Evolutionary conservation across 2,329 filamentous ascomycete genomes (phyloP).

Genomic region (Beauveria pseudobassiana): DNA sequence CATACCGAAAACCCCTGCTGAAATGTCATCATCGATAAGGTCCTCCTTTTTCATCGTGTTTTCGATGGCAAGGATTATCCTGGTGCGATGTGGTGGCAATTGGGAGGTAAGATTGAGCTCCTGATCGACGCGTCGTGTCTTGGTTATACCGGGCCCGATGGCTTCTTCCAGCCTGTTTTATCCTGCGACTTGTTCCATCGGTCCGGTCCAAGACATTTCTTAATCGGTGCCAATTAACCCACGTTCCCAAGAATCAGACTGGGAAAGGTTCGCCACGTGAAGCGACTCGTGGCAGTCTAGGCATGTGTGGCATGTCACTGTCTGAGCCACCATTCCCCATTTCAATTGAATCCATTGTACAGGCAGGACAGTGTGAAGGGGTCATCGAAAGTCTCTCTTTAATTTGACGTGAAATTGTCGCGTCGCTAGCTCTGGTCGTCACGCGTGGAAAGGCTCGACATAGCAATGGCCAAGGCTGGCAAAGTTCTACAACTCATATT

Average conservation of each 20-base stretch:
- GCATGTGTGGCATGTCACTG: neutral
- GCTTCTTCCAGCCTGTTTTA: neutral
- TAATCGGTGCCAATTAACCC: neutral
- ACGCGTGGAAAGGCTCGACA: too few species aligned
- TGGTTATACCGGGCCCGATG: neutral
- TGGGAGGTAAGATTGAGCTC: neutral
- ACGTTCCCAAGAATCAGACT: neutral
- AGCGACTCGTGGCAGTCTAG: too few species aligned
- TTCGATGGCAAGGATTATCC: too few species aligned
- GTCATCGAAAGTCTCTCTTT: too few species aligned
- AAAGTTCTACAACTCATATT: too few species aligned
- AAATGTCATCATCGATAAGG: neutral
- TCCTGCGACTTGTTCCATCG: neutral
- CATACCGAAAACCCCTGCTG: neutral
- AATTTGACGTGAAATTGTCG: too few species aligned
- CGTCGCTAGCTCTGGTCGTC: neutral
- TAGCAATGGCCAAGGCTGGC: too few species aligned
- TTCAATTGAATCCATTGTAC: too few species aligned
- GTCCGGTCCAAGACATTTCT: constrained; percentile 2
- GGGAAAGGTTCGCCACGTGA: too few species aligned
- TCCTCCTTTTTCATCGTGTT: neutral
- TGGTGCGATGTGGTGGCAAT: too few species aligned
- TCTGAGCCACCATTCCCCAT: neutral
- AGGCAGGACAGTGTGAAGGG: too few species aligned
- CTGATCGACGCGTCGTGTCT: neutral